These are phyloP conservation scores for Beauveria sp. DNA, from an alignment of 2,329 filamentous ascomycete species.

Conservation along the genomic window DNA sequence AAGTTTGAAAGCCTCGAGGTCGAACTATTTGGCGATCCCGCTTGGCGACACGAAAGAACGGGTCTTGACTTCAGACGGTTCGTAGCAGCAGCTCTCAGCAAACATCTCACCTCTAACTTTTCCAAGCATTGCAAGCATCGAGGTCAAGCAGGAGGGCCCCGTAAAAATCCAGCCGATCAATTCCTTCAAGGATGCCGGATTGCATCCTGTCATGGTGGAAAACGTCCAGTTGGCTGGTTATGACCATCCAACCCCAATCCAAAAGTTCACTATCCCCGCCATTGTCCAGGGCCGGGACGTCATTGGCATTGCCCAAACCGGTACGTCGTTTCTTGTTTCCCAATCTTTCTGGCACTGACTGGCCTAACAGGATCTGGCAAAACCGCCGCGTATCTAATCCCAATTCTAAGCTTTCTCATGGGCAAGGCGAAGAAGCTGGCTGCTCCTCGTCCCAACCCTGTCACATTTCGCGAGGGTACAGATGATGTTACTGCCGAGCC, in stretches of 20 bases:
- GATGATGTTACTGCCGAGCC: constrained; percentile 68
- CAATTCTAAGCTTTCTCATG: constrained; percentile 85
- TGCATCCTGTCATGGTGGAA: constrained; percentile 75
- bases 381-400: constrained; percentile 86
- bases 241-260: constrained; percentile 70
- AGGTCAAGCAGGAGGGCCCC: constrained; percentile 50
- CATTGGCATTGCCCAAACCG: constrained; percentile 86
- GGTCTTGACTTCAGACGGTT: constrained; percentile 60
- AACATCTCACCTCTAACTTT: constrained; percentile 12
- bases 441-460: constrained; percentile 63
- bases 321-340: constrained; percentile 41
- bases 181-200: constrained; percentile 64
- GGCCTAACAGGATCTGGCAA: constrained; percentile 73
- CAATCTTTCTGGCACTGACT: not conserved
- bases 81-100: constrained; percentile 20
- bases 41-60: constrained; percentile 36
- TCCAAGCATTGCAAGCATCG: constrained; percentile 45
- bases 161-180: constrained; percentile 42
- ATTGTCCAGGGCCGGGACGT: constrained; percentile 72
- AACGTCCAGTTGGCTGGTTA: constrained; percentile 74
- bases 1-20: constrained; percentile 61
- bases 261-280: constrained; percentile 75
- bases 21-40: constrained; percentile 61
- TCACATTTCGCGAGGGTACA: constrained; percentile 41
- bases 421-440: constrained; percentile 87